Evolutionary conservation across 2,329 filamentous ascomycete genomes (phyloP), one percentile per base, ranked within the genome.

Genomic region (Colletotrichum theobromicola): DNA sequence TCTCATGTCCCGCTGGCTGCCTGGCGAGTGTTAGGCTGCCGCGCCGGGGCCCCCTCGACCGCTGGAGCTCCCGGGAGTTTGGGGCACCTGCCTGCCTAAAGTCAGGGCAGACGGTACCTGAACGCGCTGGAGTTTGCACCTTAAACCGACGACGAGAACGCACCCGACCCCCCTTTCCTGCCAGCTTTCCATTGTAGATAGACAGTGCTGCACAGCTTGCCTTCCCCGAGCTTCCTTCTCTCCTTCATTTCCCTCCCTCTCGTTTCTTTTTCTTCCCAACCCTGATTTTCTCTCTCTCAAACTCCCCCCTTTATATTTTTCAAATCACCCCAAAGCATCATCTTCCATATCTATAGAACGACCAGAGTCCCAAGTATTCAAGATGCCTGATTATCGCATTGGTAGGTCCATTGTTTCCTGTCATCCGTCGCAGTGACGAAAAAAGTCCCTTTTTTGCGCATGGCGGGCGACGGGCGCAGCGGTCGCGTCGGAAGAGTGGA

Each of bases 301-400:
- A 9, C 42, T 57, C 32, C 28, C 24, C 34, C 18, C 28, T 63
- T 68, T 30, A 53, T 12, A 68, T 21, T 50, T 32, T 32, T 34
- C 15, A 30, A 58, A 60, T n/a, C 16, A 7, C 57, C 57, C 26
- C 7, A 34, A 37, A 57, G 12, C 35, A 34, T 18, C 34, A n/a
- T 21, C 28, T 21, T n/a, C 62, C 10, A 63, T 30, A 63, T 30
- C 28, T 34, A 15, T 28, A 10, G 8, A 15, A 37, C 55, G 9
- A 13, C 9, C 8, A 46, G 18, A 46, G 30, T 13, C 13, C 21
- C 46, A 37, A 53, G 18, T 42, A 34, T 16, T 70, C 77, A 82
- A 79, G 15, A 88, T 89, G 87, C 82, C 85, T 76, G 80, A 84
- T 70, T 88, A 88, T 77, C 85, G 87, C 72, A 81, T 89, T 74